Percentiles rank a stretch among this genome's conserved stretches.
These are phyloP conservation scores for Citrus hindsii DNA, from an alignment of 345 rosid genomes.

Conservation along the genomic window DNA sequence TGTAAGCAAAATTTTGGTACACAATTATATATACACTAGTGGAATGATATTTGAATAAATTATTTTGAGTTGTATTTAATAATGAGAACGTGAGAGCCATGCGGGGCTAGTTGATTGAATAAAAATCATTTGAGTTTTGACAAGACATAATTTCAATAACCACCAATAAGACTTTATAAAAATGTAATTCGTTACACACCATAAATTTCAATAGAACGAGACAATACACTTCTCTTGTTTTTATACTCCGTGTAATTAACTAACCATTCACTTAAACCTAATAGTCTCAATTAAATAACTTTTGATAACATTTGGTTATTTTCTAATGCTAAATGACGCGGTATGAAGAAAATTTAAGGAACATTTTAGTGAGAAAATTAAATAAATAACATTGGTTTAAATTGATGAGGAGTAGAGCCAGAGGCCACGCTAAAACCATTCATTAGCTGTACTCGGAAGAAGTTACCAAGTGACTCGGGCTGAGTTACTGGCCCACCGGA, in stretches of 20 bases:
- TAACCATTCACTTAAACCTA: too few species aligned
- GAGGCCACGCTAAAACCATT: background rate
- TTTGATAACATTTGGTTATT: too few species aligned
- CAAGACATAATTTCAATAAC: background rate
- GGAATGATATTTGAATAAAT: background rate
- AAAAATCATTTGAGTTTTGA: background rate
- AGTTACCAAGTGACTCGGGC: too few species aligned
- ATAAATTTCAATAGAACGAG: too few species aligned
- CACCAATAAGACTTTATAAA: background rate
- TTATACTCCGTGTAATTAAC: too few species aligned
- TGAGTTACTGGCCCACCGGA: conserved; percentile 16
- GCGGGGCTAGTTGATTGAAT: background rate
- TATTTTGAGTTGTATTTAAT: background rate
- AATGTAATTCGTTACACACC: background rate
- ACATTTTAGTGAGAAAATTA: background rate
- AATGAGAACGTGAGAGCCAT: background rate
- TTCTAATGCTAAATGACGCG: too few species aligned
- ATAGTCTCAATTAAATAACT: too few species aligned
- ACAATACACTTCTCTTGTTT: too few species aligned
- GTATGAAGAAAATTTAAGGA: background rate
- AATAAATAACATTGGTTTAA: background rate
- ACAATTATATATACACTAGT: background rate
- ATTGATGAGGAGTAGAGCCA: conserved; percentile 9
- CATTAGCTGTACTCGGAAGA: conserved; percentile 19
- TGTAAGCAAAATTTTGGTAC: background rate